Evolutionary conservation across 345 rosid species (phyloP).

Genomic region (Eutrema heterophyllum): DNA sequence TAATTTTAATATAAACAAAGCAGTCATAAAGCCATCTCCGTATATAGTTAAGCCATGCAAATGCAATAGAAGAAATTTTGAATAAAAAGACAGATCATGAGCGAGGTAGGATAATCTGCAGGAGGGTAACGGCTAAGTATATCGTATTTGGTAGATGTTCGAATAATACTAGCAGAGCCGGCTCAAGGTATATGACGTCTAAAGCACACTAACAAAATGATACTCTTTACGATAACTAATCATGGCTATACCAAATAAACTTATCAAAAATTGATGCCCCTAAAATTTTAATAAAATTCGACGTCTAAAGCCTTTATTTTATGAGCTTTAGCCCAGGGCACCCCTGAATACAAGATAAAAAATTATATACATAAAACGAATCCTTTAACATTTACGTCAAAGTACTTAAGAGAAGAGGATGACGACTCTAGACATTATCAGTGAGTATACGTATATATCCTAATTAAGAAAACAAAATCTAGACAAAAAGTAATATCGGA

Average conservation of each 20-base stretch:
- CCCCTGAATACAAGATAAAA: not conserved
- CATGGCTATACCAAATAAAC: too few species aligned
- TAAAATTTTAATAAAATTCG: too few species aligned
- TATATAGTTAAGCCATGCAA: conserved; percentile 5
- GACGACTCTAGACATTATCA: not conserved
- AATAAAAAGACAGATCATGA: not conserved
- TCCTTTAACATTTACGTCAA: not conserved
- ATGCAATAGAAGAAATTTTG: not conserved
- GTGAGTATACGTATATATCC: not conserved
- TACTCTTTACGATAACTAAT: too few species aligned
- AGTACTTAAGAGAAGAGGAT: not conserved
- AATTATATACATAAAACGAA: not conserved
- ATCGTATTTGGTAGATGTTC: not conserved
- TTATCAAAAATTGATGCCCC: too few species aligned
- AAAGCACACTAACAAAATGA: too few species aligned
- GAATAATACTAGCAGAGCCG: not conserved
- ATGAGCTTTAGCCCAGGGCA: too few species aligned
- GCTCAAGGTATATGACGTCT: too few species aligned
- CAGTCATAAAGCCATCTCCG: not conserved
- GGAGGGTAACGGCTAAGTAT: not conserved
- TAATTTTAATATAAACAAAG: not conserved
- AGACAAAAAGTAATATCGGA: not conserved
- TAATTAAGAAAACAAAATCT: not conserved
- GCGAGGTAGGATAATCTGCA: not conserved
- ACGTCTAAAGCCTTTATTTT: too few species aligned